phyloP scores from a whole-genome alignment of 768 basidiomycete genomes.

The Lentinula edodes region DNA sequence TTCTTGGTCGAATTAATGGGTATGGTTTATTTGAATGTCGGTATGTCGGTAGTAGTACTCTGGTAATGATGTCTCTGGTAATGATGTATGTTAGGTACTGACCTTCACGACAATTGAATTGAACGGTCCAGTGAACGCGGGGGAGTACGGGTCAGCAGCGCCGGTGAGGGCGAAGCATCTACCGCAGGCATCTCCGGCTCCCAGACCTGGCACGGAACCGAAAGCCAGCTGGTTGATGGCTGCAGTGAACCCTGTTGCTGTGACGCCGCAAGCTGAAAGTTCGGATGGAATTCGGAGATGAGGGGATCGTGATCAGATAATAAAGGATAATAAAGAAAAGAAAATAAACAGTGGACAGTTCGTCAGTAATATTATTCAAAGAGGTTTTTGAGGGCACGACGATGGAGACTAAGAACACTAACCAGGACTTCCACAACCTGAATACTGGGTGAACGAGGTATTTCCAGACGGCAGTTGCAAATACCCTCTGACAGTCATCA shows the following conservation, averaged over 20 bases:
- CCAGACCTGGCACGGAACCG: slow-evolving; percentile 41
- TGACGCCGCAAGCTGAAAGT: slow-evolving; percentile 44
- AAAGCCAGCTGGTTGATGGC: slow-evolving; percentile 55
- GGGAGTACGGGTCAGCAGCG: slow-evolving; percentile 45
- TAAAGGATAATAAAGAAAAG: too few relatives aligned
- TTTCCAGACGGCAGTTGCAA: slow-evolving; percentile 45
- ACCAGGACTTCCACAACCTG: slow-evolving; percentile 47
- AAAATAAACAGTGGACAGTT: too few relatives aligned
- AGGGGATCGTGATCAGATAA: too few relatives aligned
- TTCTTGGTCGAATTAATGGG: too few relatives aligned
- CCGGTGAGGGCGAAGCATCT: slow-evolving; percentile 54
- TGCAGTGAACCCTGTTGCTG: slow-evolving; percentile 45
- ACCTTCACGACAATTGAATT: slow-evolving; percentile 51
- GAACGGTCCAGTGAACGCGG: slow-evolving; percentile 44
- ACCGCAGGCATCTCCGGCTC: slow-evolving; percentile 56
- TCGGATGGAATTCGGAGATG: neutral
- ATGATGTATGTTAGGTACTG: too few relatives aligned
- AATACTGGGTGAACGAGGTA: slow-evolving; percentile 55
- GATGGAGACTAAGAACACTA: slow-evolving; percentile 1
- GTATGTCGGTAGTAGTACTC: too few relatives aligned
- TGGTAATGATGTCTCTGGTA: too few relatives aligned
- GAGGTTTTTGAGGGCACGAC: neutral
- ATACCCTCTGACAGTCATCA: slow-evolving; percentile 28
- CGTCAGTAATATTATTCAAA: too few relatives aligned
- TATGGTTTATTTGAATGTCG: too few relatives aligned